These are phyloP conservation scores for Aspergillus sp. DNA, from an alignment of 2,329 filamentous ascomycete genomes.

Conservation along the genomic window DNA sequence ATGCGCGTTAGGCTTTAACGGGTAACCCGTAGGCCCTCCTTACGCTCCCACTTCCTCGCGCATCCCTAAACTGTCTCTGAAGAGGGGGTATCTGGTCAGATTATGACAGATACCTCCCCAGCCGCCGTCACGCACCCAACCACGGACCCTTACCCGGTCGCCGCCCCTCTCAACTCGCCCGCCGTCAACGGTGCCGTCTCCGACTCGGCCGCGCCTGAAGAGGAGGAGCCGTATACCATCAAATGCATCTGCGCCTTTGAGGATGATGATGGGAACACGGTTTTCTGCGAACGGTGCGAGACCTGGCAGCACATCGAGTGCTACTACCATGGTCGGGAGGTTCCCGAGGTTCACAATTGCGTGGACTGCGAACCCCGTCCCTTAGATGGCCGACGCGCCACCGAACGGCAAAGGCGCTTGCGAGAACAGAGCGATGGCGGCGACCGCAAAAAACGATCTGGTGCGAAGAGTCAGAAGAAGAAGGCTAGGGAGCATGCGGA, in stretches of 20 bases:
- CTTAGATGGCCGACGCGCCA: conserved; percentile 71
- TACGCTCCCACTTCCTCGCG: conserved; percentile 20
- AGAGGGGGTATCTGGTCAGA: conserved; percentile 50
- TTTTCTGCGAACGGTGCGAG: conserved; percentile 92
- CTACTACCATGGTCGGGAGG: conserved; percentile 80
- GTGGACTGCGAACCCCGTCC: conserved; percentile 78
- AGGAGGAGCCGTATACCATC: conserved; percentile 70
- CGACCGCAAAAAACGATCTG: conserved; percentile 73
- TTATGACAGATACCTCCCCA: conserved; percentile 55
- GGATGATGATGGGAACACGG: conserved; percentile 96
- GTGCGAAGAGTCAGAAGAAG: conserved; percentile 83
- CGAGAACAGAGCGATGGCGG: conserved; percentile 57
- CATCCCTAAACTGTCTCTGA: conserved; percentile 23
- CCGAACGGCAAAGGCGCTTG: conserved; percentile 65
- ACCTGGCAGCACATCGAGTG: conserved; percentile 99
- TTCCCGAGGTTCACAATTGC: conserved; percentile 78
- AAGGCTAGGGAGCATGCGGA: conserved; percentile 64
- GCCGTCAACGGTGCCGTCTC: conserved; percentile 41
- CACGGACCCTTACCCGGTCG: conserved; percentile 46
- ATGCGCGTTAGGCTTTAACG: conserved; percentile 21
- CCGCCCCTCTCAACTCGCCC: conserved; percentile 43
- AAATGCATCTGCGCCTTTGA: conserved; percentile 94
- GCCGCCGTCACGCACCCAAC: conserved; percentile 48
- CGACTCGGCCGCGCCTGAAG: conserved; percentile 40
- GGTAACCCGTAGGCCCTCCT: conserved; percentile 12